Evolutionary conservation across 306 rosid species (phyloP).

Genomic region (Castanea mollissima): DNA sequence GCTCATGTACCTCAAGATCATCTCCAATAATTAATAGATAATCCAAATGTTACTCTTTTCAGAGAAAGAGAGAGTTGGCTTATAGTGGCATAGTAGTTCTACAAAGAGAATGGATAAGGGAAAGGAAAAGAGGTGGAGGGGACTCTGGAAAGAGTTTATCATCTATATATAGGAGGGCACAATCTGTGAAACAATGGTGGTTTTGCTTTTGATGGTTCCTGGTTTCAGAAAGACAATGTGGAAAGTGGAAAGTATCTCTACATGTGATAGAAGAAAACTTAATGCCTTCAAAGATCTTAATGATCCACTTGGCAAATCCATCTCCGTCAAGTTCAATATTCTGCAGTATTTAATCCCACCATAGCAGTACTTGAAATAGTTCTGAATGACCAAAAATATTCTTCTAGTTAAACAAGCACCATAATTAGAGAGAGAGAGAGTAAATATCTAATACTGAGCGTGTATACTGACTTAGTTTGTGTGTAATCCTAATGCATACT

Average conservation of each 20-base stretch:
- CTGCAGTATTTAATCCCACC: not conserved
- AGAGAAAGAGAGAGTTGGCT: not conserved
- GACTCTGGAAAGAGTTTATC: not conserved
- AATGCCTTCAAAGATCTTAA: not conserved
- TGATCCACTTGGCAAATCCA: constrained; percentile 27
- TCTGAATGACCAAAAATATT: no score
- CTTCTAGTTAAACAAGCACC: no score
- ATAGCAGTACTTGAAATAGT: no score
- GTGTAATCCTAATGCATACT: no score
- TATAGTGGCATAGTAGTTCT: no score
- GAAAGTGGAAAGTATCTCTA: not conserved
- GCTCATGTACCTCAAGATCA: not conserved
- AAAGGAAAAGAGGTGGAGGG: not conserved
- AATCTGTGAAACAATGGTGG: not conserved
- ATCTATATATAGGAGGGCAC: not conserved
- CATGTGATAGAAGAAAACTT: not conserved
- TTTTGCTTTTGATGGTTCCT: not conserved
- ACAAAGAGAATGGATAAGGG: not conserved
- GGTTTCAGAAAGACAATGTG: not conserved
- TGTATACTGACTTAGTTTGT: no score
- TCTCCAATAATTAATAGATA: not conserved
- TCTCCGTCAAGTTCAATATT: not conserved
- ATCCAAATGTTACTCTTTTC: not conserved
- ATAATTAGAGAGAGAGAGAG: no score
- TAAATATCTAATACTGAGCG: no score